Base-by-base conservation (phyloP, 2,329 filamentous ascomycete species). In the Cercospora sp. region DNA sequence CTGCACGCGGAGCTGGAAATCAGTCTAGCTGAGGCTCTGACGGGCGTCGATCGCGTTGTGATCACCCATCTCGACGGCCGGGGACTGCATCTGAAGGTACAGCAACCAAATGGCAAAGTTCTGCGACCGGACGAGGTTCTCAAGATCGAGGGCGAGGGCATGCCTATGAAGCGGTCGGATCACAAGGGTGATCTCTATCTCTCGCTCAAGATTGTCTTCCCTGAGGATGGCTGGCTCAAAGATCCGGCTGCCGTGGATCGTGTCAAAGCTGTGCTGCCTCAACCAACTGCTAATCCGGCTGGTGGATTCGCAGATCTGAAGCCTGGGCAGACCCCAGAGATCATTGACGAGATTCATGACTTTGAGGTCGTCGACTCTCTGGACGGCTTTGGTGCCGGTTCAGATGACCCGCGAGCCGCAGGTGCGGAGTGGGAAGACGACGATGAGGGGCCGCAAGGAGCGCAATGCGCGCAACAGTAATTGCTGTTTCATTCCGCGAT, bases 1-100 rank as follows among this genome's bases (percentile, higher is more conserved):
- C 83, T 99, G 65, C 91, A 90, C 1, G 92, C 94, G 1, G 89
- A 93, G 68, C 83, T 99, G 55, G 88, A 91, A 42, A 85, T 99
- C 71, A 92, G 91, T 3, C 84, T 99, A 13, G 88, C 88, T 9
- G 95, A 99, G 79, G 90, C 95, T 0, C 83, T 99, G 61, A 90
- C 88, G 8, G 95, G 95, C 13, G 97, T 99, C 84, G 92, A 92
- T 62, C 89, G 94, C 40, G 91, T 96, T 5, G 93, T 97, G 1
- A 77, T 99, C 70, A 95, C 91, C 75, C 95, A 99, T 79, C 88
- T 99, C 8, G 95, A 99, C 77, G 95, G 94, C 31, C 88, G 95
- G 66, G 95, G 95, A 31, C 94, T 99, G 68, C 87, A 90, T 67
- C 84, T 99, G 58, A 86, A 89, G 64, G 90, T 95, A 72, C 88